phyloP scores from a whole-genome alignment of 2,329 filamentous ascomycete genomes.

The Rutstroemia sp. region DNA sequence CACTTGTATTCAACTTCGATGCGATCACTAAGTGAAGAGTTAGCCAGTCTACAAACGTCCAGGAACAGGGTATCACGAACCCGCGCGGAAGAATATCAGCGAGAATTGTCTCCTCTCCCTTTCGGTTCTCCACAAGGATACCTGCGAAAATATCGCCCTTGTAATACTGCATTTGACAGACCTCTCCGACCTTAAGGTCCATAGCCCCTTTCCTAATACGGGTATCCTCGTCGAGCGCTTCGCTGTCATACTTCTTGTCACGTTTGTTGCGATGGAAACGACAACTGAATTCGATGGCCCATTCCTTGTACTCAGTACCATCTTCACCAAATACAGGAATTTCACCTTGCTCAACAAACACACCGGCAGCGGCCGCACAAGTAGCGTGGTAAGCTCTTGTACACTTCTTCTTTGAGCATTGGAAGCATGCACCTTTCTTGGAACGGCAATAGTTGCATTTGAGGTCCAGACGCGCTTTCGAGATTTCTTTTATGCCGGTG shows the following conservation, averaged over 20 bases:
- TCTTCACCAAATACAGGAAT: conserved; percentile 85
- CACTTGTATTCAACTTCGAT: conserved; percentile 82
- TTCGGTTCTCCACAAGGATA: conserved; percentile 74
- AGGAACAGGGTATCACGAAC: conserved; percentile 42
- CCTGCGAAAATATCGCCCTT: conserved; percentile 87
- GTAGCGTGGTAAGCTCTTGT: conserved; percentile 90
- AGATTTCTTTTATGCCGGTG: conserved; percentile 71
- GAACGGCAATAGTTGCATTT: conserved; percentile 94
- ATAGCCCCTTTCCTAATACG: conserved; percentile 62
- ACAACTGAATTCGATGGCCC: conserved; percentile 88
- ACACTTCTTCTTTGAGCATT: conserved; percentile 93
- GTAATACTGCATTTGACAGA: conserved; percentile 81
- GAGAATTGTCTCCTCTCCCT: conserved; percentile 66
- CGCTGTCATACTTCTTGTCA: conserved; percentile 64
- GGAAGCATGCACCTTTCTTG: conserved; percentile 92
- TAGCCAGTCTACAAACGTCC: conserved; percentile 30
- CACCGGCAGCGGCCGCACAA: conserved; percentile 84
- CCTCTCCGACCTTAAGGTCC: conserved; percentile 61
- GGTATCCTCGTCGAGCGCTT: conserved; percentile 61
- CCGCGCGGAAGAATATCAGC: conserved; percentile 79
- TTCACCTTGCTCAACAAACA: conserved; percentile 81
- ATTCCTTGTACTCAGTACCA: conserved; percentile 84
- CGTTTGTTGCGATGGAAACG: conserved; percentile 89
- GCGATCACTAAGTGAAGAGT: conserved; percentile 49
- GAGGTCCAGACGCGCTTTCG: conserved; percentile 79